Base-by-base conservation (phyloP, 2,329 filamentous ascomycete species). In the Colletotrichum costaricense region DNA sequence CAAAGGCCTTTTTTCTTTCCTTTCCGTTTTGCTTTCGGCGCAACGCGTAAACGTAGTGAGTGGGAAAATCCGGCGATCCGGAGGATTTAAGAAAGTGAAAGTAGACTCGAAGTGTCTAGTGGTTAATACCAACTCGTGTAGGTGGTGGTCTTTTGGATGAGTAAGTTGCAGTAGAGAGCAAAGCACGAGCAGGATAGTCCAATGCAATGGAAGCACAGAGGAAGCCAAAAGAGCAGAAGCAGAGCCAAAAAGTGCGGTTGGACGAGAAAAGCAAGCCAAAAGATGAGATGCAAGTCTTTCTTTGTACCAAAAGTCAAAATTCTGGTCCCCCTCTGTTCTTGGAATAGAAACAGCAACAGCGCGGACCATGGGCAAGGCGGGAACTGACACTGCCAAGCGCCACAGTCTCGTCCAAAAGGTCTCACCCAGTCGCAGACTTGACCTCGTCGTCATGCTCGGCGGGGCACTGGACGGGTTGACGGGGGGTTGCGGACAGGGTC, bases 361-460 rank as follows among this genome's bases (percentile, higher is more conserved):
- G 16, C 55, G 67, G 70, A 49, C 60, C 71, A 71, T 71, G 71
- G 35, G 59, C 68, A 59, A 55, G 72, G 33, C 42, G 42, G 52
- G 55, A 72, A 54, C 72, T 74, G 72, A 74, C 72, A 74, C 72
- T 72, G 72, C 72, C 72, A 74, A 74, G 72, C 57, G 72, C 72
- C 54, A 64, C 72, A 74, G 64, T 49, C 57, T 66, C 63, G 67
- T 65, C 62, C 35, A 30, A 60, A 65, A 71, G 70, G 67, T 71
- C 67, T 70, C 71, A 73, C 57, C 46, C 60, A 73, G 71, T 73
- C 67, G 60, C 71, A 71, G 71, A 71, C 33, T 60, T 35, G 67
- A 69, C 67, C 46, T 70, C 60, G 67, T 73, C 67, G 67, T 71
- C 71, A 73, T 66, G 67, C 67, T 62, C 46, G 16, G 62, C 56